Evolutionary conservation across 768 basidiomycete species (phyloP).

Genomic region (Trametes cingulata): DNA sequence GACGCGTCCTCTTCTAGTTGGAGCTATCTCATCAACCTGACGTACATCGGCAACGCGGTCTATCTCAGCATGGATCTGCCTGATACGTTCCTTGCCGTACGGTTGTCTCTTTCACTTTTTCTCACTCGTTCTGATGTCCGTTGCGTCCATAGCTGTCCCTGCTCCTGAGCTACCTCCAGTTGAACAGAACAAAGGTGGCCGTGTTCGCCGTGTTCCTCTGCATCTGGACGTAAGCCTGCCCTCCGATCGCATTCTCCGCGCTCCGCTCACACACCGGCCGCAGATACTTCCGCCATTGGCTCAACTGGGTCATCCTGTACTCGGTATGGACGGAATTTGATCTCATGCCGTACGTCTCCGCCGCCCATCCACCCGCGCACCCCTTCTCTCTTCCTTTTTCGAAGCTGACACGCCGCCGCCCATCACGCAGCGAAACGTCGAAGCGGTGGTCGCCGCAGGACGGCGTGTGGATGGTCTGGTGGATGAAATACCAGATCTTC

Average conservation of each 20-base stretch:
- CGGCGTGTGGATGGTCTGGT: constrained; percentile 70
- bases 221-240: constrained; percentile 74
- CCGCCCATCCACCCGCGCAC: not conserved
- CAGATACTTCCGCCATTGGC: constrained; percentile 93
- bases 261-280: not conserved
- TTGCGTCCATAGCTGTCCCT: constrained; percentile 93
- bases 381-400: not conserved
- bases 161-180: constrained; percentile 82
- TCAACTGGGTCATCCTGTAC: constrained; percentile 84
- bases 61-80: constrained; percentile 98
- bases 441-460: constrained; percentile 59
- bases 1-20: constrained; percentile 47
- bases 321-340: constrained; percentile 83
- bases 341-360: constrained; percentile 63
- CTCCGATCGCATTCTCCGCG: not conserved
- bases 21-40: constrained; percentile 82
- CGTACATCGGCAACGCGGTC: constrained; percentile 86
- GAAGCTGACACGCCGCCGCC: no score
- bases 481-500: constrained; percentile 87
- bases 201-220: constrained; percentile 65
- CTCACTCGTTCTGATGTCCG: no score
- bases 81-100: constrained; percentile 81
- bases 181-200: constrained; percentile 59
- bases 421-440: constrained; percentile 44
- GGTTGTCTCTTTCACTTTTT: constrained; percentile 31